phyloP scores from a whole-genome alignment of 2,329 filamentous ascomycete genomes.

The Talaromyces sp. region DNA sequence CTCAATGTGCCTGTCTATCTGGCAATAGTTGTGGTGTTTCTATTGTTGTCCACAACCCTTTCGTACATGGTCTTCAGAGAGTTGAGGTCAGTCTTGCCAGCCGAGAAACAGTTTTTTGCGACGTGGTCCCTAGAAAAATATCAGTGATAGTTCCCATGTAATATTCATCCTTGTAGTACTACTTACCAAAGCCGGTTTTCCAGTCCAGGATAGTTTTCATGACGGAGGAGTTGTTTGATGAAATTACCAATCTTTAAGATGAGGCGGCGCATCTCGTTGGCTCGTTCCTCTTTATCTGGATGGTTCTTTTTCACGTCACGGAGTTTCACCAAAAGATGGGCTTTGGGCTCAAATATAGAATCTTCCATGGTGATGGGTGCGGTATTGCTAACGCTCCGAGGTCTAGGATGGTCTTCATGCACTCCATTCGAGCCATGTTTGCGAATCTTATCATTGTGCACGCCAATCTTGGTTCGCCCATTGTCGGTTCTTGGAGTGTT shows the following conservation, averaged over 20 bases:
- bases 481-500: constrained; percentile 36
- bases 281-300: constrained; percentile 39
- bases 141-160: constrained; percentile 18
- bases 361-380: constrained; percentile 32
- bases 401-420: constrained; percentile 30
- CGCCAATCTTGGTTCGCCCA: constrained; percentile 27
- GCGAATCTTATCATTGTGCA: constrained; percentile 28
- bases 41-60: constrained; percentile 27
- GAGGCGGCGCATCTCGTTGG: constrained; percentile 37
- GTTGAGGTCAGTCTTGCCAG: constrained; percentile 34
- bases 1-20: neutral
- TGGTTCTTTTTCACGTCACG: constrained; percentile 42
- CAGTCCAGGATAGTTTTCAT: constrained; percentile 32
- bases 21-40: constrained; percentile 13
- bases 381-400: constrained; percentile 34
- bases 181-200: constrained; percentile 43
- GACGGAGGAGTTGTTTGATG: constrained; percentile 35
- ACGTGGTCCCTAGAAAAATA: constrained; percentile 36
- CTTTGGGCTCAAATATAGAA: constrained; percentile 43
- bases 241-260: constrained; percentile 43
- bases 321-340: constrained; percentile 38
- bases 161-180: neutral
- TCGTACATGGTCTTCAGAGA: constrained; percentile 35
- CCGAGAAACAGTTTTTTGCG: constrained; percentile 41
- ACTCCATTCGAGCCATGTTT: constrained; percentile 28